Base-by-base conservation (phyloP, 495 filamentous ascomycete species). In the Tetracladium setigerum region DNA sequence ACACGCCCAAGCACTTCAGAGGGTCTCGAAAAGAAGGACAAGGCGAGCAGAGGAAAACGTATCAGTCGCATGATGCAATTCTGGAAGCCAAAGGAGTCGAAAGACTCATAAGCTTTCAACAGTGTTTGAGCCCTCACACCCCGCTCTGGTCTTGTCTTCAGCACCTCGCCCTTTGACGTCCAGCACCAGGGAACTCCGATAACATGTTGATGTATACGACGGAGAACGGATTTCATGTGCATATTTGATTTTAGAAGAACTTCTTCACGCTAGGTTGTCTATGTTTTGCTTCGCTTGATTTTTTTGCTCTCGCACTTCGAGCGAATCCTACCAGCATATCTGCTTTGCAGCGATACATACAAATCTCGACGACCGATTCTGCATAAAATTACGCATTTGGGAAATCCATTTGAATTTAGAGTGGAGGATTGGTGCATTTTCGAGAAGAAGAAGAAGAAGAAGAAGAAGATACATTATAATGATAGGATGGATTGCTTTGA, bases 11-110 rank as follows among this genome's bases (percentile, higher is more conserved):
- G 77, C 18, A 72, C 72, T 1, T 60, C 63, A 5, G 70, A 72
- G 27, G 68, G 74, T 37, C 63, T 67, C 12, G 80, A 85, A 44
- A 82, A 77, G 64, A 73, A 72, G 44, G 55, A 69, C 13, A 89
- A 82, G 62, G 76, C 74, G 55, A 91, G 73, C 64, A 76, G 84
- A 63, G 73, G 79, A 17, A 86, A 80, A 54, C 77, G 87, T 31
- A 67, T 95, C 32, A 88, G 86, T 60, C 80, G 84, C 31, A 68
- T 92, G 58, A 82, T 92, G 78, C 82, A 86, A 46, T 94, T 92
- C 58, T 92, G 85, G 57, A 60, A 57, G 52, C 42, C 56, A 10
- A 58, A 54, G 24, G 57, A 49, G 14, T 32, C 41, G 14, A 10
- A n/a, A n/a, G n/a, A n/a, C 41, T 16, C 33, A 30, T 31, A 22